phyloP scores from a whole-genome alignment of 2,329 filamentous ascomycete species.

The Talaromyces sp. region DNA sequence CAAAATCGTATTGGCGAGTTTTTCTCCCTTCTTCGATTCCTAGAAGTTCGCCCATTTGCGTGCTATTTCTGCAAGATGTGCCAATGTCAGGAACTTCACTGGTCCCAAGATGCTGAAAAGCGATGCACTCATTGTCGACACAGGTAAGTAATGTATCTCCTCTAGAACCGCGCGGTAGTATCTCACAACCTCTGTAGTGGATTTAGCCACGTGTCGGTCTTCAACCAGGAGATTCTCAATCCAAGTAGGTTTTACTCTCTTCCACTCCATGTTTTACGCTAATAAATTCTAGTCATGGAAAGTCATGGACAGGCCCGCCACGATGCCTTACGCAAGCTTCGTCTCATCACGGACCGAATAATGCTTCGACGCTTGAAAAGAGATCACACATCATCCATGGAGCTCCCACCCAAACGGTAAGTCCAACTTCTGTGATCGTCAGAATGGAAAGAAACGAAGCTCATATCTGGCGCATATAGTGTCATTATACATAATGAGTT shows the following conservation, averaged over 20 bases:
- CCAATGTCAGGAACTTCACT: constrained; percentile 74
- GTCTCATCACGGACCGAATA: constrained; percentile 83
- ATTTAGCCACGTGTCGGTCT: constrained; percentile 71
- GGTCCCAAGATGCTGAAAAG: constrained; percentile 70
- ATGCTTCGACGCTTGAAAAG: constrained; percentile 95
- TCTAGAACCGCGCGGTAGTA: not conserved
- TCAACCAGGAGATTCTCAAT: constrained; percentile 92
- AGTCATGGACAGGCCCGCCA: constrained; percentile 54
- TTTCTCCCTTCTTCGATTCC: constrained; percentile 88
- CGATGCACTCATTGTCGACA: constrained; percentile 68
- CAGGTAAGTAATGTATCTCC: constrained; percentile 27
- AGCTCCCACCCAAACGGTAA: constrained; percentile 84
- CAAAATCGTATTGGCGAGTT: constrained; percentile 98
- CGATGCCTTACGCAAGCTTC: constrained; percentile 73
- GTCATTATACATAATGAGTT: constrained; percentile 90
- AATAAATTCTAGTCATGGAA: constrained; percentile 52
- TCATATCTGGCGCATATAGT: constrained; percentile 22
- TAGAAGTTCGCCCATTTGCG: constrained; percentile 83
- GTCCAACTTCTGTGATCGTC: constrained; percentile 12
- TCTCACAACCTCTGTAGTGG: constrained; percentile 38
- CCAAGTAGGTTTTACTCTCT: constrained; percentile 49
- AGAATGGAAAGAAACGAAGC: not conserved
- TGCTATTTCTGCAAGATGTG: constrained; percentile 93
- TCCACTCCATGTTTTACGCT: constrained; percentile 48
- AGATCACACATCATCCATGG: constrained; percentile 91